Evolutionary conservation across 1,284 basidiomycete species (phyloP), one percentile per base, ranked within the genome.

Genomic region (Pterulicium gracile): DNA sequence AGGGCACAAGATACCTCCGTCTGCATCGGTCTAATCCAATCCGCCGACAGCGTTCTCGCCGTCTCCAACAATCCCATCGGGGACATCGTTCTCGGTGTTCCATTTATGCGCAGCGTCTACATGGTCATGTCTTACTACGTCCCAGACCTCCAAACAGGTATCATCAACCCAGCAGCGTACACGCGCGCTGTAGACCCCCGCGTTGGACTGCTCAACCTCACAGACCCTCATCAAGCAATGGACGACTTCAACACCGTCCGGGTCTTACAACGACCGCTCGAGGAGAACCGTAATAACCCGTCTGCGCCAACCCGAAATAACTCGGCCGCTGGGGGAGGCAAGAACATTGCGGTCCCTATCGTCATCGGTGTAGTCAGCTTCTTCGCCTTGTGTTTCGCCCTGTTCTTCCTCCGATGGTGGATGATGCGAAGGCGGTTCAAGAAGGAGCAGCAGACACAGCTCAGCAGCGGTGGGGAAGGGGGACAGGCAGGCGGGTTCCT

Each of bases 21-120:
- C 53, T 88, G 84, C 62, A 61, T 74, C 2, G 83, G 83, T 10
- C 61, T 82, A 41, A 80, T 87, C 51, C 83, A 86, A 56, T 60
- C 74, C 15, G 70, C 64, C 17, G 68, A 73, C 41, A 52, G 55
- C 3, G 51, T 58, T 4, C 67, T 81, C 39, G 55, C 58, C 1
- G 53, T 56, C 4, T 52, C 61, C 0, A 51, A 52, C 4, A 56
- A 65, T 2, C 54, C 50, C 10, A 61, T 75, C 21, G 73, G 72
- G 0, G 82, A 86, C 57, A 76, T 86, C 62, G 68, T 83, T 46
- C 75, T 86, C 39, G 85, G 84, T 21, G 79, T 85, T 0, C 79
- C 84, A 0, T 88, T 87, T 58, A 64, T 88, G 54, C 72, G 83
- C 7, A 86, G 77, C 55, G 71, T 75, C 3, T 88, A 87, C 58